Evolutionary conservation across 179 eudicot genomes (phyloP), one percentile per base, ranked within the genome.

Genomic region (Heliamphora pulchella): DNA sequence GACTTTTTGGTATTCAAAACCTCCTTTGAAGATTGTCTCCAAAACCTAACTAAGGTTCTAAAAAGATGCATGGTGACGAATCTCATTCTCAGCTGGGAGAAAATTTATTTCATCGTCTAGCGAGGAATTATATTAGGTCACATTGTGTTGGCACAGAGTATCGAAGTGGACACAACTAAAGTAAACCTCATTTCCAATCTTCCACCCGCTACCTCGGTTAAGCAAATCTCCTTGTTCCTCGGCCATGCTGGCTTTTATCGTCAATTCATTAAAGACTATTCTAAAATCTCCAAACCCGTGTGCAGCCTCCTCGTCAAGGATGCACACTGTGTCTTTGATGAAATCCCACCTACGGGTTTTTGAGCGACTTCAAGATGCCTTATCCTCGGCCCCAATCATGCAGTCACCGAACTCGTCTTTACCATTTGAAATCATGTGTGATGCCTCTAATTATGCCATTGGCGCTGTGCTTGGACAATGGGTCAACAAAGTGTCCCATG

Each of bases 101-200:
- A 70, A 9, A 70, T 57, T 8, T 20, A 66, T 47, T 78, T 78
- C 53, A 50, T 66, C 8, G 44, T 66, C 4, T 13, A 39, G 1
- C 1, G 66, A 18, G 80, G 43, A 0, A 66, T 65, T 9, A 13
- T 78, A 4, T 7, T 64, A 15, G 73, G 62, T n/a, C 46, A 78
- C 43, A 64, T 48, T 0, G 31, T 31, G 8, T 78, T 17, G 1
- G 0, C 48, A 8, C 48, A 17, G 31, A 18, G 58, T 3, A 78
- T 78, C 4, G 50, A 78, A 7, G 80, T 78, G 1, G 74, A 70
- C 41, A 69, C 3, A 51, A 53, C 81, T 10, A 70, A 79, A n/a
- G 64, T 71, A 0, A 43, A 79, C 6, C 44, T 66, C 3, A 67
- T 67, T 5, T 53, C 17, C 0, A 75, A 75, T 2, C 18, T 75